Evolutionary conservation across 2,329 filamentous ascomycete genomes (phyloP).

Genomic region (Nemania sp.): DNA sequence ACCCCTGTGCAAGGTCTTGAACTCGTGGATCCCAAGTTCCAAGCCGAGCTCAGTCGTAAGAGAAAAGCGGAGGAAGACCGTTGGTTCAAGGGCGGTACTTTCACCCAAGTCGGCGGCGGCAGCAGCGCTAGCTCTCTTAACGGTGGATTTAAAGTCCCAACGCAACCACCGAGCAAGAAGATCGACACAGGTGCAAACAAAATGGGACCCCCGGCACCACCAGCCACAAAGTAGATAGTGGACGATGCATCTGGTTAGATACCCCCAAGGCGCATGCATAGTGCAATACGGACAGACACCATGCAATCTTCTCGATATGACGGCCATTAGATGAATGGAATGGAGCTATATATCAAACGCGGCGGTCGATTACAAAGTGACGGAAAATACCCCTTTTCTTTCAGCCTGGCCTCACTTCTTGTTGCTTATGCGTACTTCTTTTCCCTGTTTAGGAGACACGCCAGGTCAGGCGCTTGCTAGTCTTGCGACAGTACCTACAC

Average conservation of each 20-base stretch:
- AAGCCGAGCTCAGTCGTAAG: slow-evolving; percentile 86
- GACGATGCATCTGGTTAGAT: not conserved
- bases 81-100: slow-evolving; percentile 97
- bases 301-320: too few species aligned
- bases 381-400: too few species aligned
- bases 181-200: slow-evolving; percentile 65
- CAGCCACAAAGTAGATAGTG: slow-evolving; percentile 32
- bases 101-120: slow-evolving; percentile 73
- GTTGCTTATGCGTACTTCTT: too few species aligned
- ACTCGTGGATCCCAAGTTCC: slow-evolving; percentile 89
- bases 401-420: too few species aligned
- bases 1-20: slow-evolving; percentile 94
- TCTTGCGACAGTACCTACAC: too few species aligned
- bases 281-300: not conserved
- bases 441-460: too few species aligned
- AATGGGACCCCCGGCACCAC: slow-evolving; percentile 41
- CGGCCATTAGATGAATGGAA: not conserved
- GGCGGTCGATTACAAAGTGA: too few species aligned
- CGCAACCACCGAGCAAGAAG: slow-evolving; percentile 63
- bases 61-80: slow-evolving; percentile 91
- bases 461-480: too few species aligned
- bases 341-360: too few species aligned
- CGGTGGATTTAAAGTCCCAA: slow-evolving; percentile 80
- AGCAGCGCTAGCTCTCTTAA: slow-evolving; percentile 42
- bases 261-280: not conserved